A percentile compares a stretch with the other conserved stretches of the same genome.
Evolutionary conservation across 2,329 filamentous ascomycete genomes (phyloP).

Genomic region (Aaosphaeria pasadenensis): DNA sequence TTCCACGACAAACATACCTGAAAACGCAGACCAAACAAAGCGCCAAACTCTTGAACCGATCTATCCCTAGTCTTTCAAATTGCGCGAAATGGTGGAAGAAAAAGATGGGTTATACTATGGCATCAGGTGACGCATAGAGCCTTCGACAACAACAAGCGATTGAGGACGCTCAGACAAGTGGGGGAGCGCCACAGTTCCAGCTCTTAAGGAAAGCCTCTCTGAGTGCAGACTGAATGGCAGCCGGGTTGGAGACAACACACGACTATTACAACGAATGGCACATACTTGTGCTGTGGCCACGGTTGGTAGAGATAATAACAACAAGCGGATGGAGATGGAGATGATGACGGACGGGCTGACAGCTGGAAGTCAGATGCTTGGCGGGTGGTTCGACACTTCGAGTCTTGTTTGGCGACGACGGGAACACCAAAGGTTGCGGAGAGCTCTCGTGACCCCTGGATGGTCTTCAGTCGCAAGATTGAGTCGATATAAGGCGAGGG

Average conservation of each 20-base stretch:
- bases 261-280: conserved; percentile 32
- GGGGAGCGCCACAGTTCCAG: conserved; percentile 37
- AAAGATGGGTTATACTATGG: conserved; percentile 31
- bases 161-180: conserved; percentile 30
- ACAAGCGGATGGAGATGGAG: conserved; percentile 7
- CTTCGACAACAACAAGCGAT: conserved; percentile 21
- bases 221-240: conserved; percentile 21
- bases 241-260: conserved; percentile 22
- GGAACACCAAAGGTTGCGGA: conserved; percentile 7
- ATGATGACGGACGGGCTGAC: conserved; percentile 12
- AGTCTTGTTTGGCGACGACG: conserved; percentile 1
- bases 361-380: conserved; percentile 23
- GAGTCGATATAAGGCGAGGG: conserved; percentile 12
- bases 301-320: conserved; percentile 23
- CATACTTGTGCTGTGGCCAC: conserved; percentile 34
- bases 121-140: conserved; percentile 35
- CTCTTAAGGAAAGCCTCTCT: conserved; percentile 23
- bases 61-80: conserved; percentile 41
- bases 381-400: conserved; percentile 30
- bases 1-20: conserved; percentile 21
- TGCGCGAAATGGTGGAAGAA: conserved; percentile 30
- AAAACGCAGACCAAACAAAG: conserved; percentile 32
- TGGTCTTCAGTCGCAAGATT: conserved; percentile 10
- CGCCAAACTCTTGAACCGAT: conserved; percentile 41
- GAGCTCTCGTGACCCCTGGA: conserved; percentile 19